Evolutionary conservation across 2,329 filamentous ascomycete genomes (phyloP).

Genomic region (Aschersonia sp.): DNA sequence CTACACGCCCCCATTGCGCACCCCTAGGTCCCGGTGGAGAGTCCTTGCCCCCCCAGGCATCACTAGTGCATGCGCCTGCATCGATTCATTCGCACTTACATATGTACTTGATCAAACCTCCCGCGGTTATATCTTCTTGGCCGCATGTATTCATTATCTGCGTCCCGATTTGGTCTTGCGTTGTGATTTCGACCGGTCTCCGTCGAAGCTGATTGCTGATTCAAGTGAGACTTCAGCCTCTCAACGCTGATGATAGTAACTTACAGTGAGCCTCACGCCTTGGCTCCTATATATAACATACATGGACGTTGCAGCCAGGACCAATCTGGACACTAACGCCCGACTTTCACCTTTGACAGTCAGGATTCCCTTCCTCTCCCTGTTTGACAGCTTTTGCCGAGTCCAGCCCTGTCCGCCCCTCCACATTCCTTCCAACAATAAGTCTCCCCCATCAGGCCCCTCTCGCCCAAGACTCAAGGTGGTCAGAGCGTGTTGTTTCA

Average conservation of each 20-base stretch:
- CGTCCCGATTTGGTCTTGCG: not conserved
- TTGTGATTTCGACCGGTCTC: not conserved
- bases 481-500: not conserved
- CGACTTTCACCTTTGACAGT: not conserved
- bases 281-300: not conserved
- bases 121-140: not conserved
- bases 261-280: not conserved
- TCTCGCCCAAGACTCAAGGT: not conserved
- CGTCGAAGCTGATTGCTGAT: not conserved
- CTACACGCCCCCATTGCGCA: not conserved
- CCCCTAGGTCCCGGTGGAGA: not conserved
- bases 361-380: not conserved
- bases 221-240: not conserved
- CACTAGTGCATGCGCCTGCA: conserved; percentile 3
- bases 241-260: not conserved
- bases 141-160: not conserved
- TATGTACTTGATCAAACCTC: not conserved
- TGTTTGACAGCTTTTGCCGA: not conserved
- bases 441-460: not conserved
- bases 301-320: not conserved
- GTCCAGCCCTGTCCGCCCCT: not conserved
- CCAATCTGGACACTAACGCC: not conserved
- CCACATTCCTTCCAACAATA: conserved; percentile 3
- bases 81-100: conserved; percentile 2
- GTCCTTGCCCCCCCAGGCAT: not conserved